A percentile compares a stretch with the other conserved stretches of the same genome.
Conservation (phyloP, 2,329 filamentous ascomycete genomes). For the Colletotrichum aenigma region DNA sequence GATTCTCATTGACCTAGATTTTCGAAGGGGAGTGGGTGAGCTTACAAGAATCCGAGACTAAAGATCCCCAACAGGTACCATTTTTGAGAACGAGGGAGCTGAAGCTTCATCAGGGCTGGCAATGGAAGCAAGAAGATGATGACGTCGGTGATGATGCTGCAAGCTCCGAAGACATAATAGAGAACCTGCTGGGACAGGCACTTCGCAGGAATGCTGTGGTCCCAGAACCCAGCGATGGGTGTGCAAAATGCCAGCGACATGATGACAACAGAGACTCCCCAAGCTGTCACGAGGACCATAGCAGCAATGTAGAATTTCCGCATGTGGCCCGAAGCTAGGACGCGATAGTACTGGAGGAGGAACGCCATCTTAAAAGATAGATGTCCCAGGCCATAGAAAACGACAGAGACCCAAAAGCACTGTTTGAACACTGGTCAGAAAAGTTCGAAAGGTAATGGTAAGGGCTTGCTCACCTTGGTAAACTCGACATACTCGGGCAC, state of each 20-base stretch:
- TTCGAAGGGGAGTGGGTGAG: not conserved
- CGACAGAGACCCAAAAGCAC: constrained; percentile 32
- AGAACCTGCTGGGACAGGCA: constrained; percentile 23
- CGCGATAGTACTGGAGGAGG: constrained; percentile 38
- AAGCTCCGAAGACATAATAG: constrained; percentile 26
- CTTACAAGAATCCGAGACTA: constrained; percentile 31
- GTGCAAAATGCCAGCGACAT: constrained; percentile 25
- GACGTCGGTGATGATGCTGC: constrained; percentile 29
- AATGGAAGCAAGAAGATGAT: constrained; percentile 29
- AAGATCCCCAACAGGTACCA: constrained; percentile 29
- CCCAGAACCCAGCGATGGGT: constrained; percentile 31
- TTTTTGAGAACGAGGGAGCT: constrained; percentile 25
- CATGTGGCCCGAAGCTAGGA: constrained; percentile 30
- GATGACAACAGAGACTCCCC: constrained; percentile 29
- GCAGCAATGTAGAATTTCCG: constrained; percentile 27
- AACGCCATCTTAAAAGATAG: constrained; percentile 36
- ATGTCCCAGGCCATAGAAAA: constrained; percentile 33
- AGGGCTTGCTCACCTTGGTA: constrained; percentile 3
- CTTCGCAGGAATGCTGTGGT: constrained; percentile 18
- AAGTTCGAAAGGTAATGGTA: not conserved
- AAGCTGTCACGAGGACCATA: constrained; percentile 27
- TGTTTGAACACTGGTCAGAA: not conserved
- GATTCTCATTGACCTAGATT: not conserved
- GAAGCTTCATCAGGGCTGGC: constrained; percentile 27
- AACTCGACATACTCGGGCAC: not conserved